phyloP scores from a whole-genome alignment of 805 yeast species.

The Sugiyamaella chiloensis region DNA sequence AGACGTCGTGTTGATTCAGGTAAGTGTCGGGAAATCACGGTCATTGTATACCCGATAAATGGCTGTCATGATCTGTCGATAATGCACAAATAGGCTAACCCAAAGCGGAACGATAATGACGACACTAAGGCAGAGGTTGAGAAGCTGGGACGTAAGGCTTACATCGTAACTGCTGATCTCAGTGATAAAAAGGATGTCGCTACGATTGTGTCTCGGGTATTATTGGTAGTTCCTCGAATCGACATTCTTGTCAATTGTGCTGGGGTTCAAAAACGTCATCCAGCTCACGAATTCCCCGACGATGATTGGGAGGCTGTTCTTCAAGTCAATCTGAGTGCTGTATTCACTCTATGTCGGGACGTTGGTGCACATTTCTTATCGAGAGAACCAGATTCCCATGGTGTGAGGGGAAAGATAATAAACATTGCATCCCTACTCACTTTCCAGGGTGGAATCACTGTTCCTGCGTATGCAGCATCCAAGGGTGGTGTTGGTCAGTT shows the following conservation, averaged over 20 bases:
- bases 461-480: slow-evolving; percentile 58
- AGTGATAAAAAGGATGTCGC: slow-evolving; percentile 31
- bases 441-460: slow-evolving; percentile 58
- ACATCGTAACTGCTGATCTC: slow-evolving; percentile 29
- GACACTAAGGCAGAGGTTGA: slow-evolving; percentile 31
- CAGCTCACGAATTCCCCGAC: slow-evolving; percentile 60
- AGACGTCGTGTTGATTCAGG: slow-evolving; percentile 33
- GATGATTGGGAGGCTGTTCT: slow-evolving; percentile 54
- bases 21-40: slow-evolving; percentile 12
- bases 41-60: not conserved
- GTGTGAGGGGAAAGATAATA: slow-evolving; percentile 51
- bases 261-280: slow-evolving; percentile 60
- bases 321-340: slow-evolving; percentile 57
- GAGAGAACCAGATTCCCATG: slow-evolving; percentile 50
- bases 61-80: not conserved
- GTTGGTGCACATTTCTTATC: slow-evolving; percentile 26
- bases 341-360: slow-evolving; percentile 47
- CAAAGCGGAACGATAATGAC: slow-evolving; percentile 33
- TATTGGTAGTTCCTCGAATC: slow-evolving; percentile 45
- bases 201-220: slow-evolving; percentile 27
- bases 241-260: slow-evolving; percentile 58
- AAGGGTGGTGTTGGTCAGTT: slow-evolving; percentile 66
- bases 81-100: not conserved
- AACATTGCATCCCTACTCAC: slow-evolving; percentile 53
- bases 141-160: slow-evolving; percentile 29